Base-by-base conservation (phyloP, 2,329 filamentous ascomycete species). In the Alternaria ethzedia region DNA sequence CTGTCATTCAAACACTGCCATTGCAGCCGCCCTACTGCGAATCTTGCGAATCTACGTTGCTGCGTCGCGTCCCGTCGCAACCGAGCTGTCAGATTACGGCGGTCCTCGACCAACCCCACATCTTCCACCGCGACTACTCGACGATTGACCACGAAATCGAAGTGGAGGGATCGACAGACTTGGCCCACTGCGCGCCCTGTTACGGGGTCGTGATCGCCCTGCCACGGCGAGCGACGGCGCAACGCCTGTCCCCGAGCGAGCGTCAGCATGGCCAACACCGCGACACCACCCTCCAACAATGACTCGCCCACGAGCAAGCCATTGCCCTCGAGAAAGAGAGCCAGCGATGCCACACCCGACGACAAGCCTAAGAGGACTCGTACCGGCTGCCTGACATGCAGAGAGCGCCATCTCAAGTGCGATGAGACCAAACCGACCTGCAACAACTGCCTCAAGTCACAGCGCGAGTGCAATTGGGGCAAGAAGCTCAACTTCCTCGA, bases 401-500 rank as follows among this genome's bases (percentile, higher is more conserved):
- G 94, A 70, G 92, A 97, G 79, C 86, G 94, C 50, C 94, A 97
- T 83, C 83, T 97, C 55, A 97, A 97, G 80, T 97, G 94, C 79
- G 94, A 97, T 75, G 93, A 97, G 79, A 90, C 85, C 6, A 75
- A 85, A 64, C 87, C 88, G 10, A 82, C 83, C 59, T 90, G 88
- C 75, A 84, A 91, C 72, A 97, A 97, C 75, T 97, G 95, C 81
- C 88, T 89, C 63, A 97, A 97, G 81, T 96, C 94, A 56, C 94
- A 89, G 74, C 86, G 95, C 54, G 84, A 90, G 61, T 98, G 95
- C 83, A 94, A 94, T 78, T 88, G 94, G 70, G 95, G 94, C 17
- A 85, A 97, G 54, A 88, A 93, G 41, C 84, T 98, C 44, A 97
- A 97, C 81, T 98, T 97, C 74, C 94, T 97, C 70, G 94, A 97